Evolutionary conservation across 2,329 filamentous ascomycete species (phyloP), one percentile per base, ranked within the genome.

Genomic region (Xenoacremonium recifei): DNA sequence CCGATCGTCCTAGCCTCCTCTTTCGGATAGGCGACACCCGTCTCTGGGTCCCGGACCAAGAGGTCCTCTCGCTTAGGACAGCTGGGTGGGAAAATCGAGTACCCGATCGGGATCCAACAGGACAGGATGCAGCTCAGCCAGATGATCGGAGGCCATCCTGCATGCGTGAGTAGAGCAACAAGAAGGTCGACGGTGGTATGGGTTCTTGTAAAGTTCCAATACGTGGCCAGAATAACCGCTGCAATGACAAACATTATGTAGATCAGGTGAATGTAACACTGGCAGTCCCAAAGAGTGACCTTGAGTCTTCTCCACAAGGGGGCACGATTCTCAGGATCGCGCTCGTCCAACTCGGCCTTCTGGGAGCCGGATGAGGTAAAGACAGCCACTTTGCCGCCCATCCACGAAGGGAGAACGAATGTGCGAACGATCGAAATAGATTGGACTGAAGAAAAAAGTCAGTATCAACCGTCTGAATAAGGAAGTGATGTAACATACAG

Each of bases 311-410:
- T 68, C 44, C 70, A 67, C 58, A 84, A 72, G 42, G 72, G 71
- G 50, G 76, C 73, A 34, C 73, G 71, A 1, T 62, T 67, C 49
- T 69, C 66, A 6, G 71, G 63, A 49, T 80, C 72, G 23, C 80
- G 77, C 61, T 84, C 80, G 45, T 82, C 77, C 25, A 84, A 65
- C 1, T 70, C 68, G 2, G 74, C 77, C 18, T 69, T 65, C 7
- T 82, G 64, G 5, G 77, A 80, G 4, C 80, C 80, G 1, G 80
- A 80, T 0, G 80, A 72, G 54, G 77, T 79, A 66, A 84, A 84
- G 16, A 75, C 77, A 58, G 77, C 72, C 0, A 72, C 61, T 54
- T 78, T 69, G 16, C 78, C 80, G 13, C 80, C 80, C 13, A 83
- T 72, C 78, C 78, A 82, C 6, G 57, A 70, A 19, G 79, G 79